A percentile compares a stretch with the other conserved stretches of the same genome.
Conservation (phyloP, 306 rosid species). For the Begonia masoniana region DNA sequence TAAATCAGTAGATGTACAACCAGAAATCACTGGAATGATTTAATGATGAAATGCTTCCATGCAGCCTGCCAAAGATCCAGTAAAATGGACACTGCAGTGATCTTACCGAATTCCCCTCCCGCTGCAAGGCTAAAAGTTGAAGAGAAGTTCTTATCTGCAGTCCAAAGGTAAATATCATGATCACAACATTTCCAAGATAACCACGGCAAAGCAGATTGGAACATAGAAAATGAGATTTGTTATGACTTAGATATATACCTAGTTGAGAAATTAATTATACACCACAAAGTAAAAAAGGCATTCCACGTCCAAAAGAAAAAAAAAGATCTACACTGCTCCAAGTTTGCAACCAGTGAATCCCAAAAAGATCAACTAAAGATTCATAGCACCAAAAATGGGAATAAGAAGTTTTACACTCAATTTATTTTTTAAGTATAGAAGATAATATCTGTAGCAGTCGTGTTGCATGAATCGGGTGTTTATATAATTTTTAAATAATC, state of each 20-base stretch:
- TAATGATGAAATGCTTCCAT: constrained; percentile 2
- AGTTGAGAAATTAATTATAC: no score
- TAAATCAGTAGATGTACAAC: no score
- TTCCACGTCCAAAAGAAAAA: background rate
- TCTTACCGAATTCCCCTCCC: constrained; percentile 54
- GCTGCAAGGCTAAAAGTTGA: constrained; percentile 67
- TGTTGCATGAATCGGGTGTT: no score
- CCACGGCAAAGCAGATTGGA: no score
- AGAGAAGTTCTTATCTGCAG: constrained; percentile 71
- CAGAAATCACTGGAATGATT: constrained; percentile 4
- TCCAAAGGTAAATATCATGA: background rate
- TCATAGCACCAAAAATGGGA: background rate
- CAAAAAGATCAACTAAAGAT: background rate
- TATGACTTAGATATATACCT: no score
- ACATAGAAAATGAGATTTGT: no score
- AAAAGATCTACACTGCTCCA: background rate
- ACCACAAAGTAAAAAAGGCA: background rate
- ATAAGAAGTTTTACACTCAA: no score
- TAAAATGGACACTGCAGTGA: constrained; percentile 1
- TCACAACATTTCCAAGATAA: no score
- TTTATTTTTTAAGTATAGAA: no score
- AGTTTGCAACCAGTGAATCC: background rate
- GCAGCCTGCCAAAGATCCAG: background rate
- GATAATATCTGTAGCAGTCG: no score
- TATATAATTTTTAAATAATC: no score